Conservation (phyloP, 345 rosid species). For the Populus deltoides region DNA sequence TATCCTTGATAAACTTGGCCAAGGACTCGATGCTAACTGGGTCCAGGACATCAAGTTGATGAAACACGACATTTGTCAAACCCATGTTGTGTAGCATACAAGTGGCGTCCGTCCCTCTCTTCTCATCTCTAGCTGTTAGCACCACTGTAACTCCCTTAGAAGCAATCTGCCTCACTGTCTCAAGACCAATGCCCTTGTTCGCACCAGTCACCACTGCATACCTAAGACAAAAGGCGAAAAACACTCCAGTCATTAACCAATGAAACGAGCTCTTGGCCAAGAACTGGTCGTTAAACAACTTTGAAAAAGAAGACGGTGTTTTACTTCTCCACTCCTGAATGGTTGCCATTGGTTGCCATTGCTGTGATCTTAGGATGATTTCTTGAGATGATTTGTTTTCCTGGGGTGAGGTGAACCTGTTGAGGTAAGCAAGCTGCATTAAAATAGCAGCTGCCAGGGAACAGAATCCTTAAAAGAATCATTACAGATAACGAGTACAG, state of each 20-base stretch:
- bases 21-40: conserved; percentile 24
- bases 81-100: conserved; percentile 33
- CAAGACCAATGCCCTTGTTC: conserved; percentile 53
- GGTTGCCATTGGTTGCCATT: conserved; percentile 8
- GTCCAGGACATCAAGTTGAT: conserved; percentile 53
- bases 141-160: conserved; percentile 39
- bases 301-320: neutral
- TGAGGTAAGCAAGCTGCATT: no score
- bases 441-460: no score
- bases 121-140: conserved; percentile 44
- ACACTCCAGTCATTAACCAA: neutral
- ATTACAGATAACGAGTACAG: no score
- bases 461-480: no score
- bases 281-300: neutral
- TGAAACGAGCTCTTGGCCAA: neutral
- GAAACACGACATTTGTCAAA: conserved; percentile 40
- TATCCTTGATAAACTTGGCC: conserved; percentile 31
- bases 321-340: neutral
- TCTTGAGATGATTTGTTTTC: no score
- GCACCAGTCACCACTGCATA: conserved; percentile 49
- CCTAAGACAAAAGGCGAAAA: conserved; percentile 13
- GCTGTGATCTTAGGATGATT: neutral
- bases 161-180: conserved; percentile 47
- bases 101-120: conserved; percentile 39
- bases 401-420: no score